phyloP scores from a whole-genome alignment of 306 rosid species.

The Arachis stenosperma region DNA sequence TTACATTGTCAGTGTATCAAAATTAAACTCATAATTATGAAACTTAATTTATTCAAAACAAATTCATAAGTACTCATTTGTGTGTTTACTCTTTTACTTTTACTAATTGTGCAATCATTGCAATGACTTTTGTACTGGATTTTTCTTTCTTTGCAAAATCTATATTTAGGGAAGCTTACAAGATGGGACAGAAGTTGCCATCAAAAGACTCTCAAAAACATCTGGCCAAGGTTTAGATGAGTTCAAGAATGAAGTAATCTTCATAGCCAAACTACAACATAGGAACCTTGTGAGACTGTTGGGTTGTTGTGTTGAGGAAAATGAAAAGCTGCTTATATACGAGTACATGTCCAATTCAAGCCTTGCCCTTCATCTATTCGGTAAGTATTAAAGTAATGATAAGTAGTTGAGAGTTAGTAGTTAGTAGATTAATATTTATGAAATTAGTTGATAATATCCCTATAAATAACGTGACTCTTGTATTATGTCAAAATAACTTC shows the following conservation, averaged over 20 bases:
- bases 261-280: conserved; percentile 65
- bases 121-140: not conserved
- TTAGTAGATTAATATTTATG: too few species aligned
- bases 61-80: too few species aligned
- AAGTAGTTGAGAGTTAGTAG: too few species aligned
- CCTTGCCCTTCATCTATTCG: conserved; percentile 54
- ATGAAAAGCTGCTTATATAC: conserved; percentile 64
- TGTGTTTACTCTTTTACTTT: not conserved
- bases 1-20: too few species aligned
- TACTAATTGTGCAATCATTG: not conserved
- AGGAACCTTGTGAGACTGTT: conserved; percentile 67
- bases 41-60: too few species aligned
- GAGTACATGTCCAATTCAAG: conserved; percentile 63
- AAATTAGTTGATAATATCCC: too few species aligned
- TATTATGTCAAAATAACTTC: too few species aligned
- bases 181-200: conserved; percentile 60
- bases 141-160: not conserved
- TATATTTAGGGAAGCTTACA: conserved; percentile 53
- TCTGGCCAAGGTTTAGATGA: conserved; percentile 66
- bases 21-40: too few species aligned
- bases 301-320: conserved; percentile 58
- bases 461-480: too few species aligned
- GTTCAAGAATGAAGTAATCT: conserved; percentile 63
- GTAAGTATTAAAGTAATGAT: conserved; percentile 32
- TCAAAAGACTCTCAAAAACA: conserved; percentile 60